phyloP scores from a whole-genome alignment of 2,329 filamentous ascomycete genomes.

The Trichothecium roseum region DNA sequence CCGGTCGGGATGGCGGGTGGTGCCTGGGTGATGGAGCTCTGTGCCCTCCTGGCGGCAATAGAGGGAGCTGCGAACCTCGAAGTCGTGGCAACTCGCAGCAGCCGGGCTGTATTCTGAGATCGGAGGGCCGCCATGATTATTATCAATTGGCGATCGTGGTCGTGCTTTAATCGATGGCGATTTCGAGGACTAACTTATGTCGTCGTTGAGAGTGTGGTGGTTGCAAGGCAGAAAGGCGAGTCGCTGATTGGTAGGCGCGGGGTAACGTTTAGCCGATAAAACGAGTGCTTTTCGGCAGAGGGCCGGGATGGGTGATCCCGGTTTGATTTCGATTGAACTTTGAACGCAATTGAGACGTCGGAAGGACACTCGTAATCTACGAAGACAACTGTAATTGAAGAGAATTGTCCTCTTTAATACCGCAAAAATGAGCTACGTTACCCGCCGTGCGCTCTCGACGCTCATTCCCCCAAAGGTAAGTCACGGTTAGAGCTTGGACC shows the following conservation, averaged over 20 bases:
- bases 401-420: conserved; percentile 15
- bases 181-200: conserved; percentile 5
- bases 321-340: conserved; percentile 19
- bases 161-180: conserved; percentile 1
- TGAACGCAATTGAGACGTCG: conserved; percentile 9
- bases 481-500: conserved; percentile 5
- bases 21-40: conserved; percentile 38
- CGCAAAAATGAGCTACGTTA: conserved; percentile 82
- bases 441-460: conserved; percentile 88
- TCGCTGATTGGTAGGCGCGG: conserved; percentile 31
- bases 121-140: conserved; percentile 57
- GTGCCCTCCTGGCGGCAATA: conserved; percentile 37
- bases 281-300: conserved; percentile 38
- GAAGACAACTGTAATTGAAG: background rate
- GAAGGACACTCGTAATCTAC: too few species aligned
- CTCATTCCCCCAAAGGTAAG: conserved; percentile 97
- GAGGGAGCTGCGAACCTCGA: conserved; percentile 24
- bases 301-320: conserved; percentile 9
- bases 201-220: conserved; percentile 10
- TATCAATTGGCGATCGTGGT: conserved; percentile 5
- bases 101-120: conserved; percentile 38
- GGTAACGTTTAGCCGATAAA: conserved; percentile 28
- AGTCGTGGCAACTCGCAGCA: conserved; percentile 37
- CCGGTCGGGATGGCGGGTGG: conserved; percentile 25
- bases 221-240: conserved; percentile 10